A percentile compares a stretch with the other conserved stretches of the same genome.
Evolutionary conservation across 768 basidiomycete genomes (phyloP).

Genomic region (Lactifluus rugatus): DNA sequence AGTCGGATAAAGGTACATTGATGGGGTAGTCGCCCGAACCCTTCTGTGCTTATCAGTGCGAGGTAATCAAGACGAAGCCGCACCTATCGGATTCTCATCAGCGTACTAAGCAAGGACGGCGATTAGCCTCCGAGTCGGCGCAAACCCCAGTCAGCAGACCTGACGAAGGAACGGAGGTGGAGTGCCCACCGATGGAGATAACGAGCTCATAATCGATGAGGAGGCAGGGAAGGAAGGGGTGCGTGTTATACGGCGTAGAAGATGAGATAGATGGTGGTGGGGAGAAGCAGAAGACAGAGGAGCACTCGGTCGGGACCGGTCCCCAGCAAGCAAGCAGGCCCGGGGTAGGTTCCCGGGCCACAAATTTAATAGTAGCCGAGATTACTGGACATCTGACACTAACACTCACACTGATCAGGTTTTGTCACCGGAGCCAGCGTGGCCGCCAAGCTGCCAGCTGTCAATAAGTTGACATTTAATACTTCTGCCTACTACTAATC

Average conservation of each 20-base stretch:
- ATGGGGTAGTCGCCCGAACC: conserved; percentile 22
- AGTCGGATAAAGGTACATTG: conserved; percentile 23
- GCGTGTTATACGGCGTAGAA: too few species aligned
- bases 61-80: not conserved
- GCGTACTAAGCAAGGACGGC: conserved; percentile 20
- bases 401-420: conserved; percentile 19
- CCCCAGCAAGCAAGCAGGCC: too few species aligned
- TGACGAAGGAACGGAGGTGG: conserved; percentile 1
- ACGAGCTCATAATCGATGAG: too few species aligned
- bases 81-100: conserved; percentile 20
- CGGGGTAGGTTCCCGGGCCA: too few species aligned
- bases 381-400: conserved; percentile 22
- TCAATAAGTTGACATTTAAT: too few species aligned
- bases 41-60: conserved; percentile 8
- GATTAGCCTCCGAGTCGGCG: not conserved
- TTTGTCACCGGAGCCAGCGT: too few species aligned
- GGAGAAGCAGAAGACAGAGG: not conserved
- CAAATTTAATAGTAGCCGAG: conserved; percentile 18
- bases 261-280: too few species aligned
- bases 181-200: not conserved
- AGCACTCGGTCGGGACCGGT: not conserved
- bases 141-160: too few species aligned
- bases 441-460: too few species aligned
- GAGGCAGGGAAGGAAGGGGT: too few species aligned
- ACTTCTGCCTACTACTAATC: too few species aligned